Percentiles rank a stretch among this genome's conserved stretches.
Evolutionary conservation across 2,329 filamentous ascomycete genomes (phyloP).

Genomic region (Cryoendolithus antarcticus): DNA sequence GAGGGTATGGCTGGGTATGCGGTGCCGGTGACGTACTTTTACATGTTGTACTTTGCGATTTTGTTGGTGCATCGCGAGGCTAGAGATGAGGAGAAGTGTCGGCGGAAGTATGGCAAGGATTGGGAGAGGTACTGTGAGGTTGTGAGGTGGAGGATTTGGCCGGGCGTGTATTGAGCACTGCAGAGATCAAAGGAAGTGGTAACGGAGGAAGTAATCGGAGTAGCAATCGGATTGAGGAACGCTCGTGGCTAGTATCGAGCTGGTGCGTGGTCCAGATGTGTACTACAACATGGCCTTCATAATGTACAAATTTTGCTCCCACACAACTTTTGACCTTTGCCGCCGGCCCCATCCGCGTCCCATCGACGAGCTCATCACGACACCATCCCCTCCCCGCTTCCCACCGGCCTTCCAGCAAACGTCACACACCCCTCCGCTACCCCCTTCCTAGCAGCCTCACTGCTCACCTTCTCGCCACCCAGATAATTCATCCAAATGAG

Average conservation of each 20-base stretch:
- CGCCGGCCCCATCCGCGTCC: no score
- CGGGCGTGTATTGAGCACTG: constrained; percentile 58
- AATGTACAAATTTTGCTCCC: no score
- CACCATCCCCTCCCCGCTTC: constrained; percentile 74
- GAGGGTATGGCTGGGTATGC: constrained; percentile 64
- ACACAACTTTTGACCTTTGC: no score
- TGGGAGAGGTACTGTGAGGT: constrained; percentile 80
- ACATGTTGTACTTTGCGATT: constrained; percentile 80
- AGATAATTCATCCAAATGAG: constrained; percentile 86
- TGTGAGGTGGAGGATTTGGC: constrained; percentile 72
- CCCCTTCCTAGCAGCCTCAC: constrained; percentile 64
- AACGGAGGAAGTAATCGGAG: no score
- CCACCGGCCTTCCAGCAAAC: constrained; percentile 77
- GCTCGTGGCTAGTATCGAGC: no score
- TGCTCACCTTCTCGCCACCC: constrained; percentile 74
- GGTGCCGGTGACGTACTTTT: constrained; percentile 87
- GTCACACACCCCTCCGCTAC: constrained; percentile 81
- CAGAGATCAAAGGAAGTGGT: no score
- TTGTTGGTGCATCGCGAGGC: constrained; percentile 75
- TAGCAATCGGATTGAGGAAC: no score
- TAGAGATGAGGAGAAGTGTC: constrained; percentile 84
- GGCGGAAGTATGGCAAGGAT: constrained; percentile 79
- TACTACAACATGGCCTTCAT: no score
- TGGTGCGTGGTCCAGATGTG: no score
- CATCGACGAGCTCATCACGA: neutral